Evolutionary conservation across 225 moss, liverwort and hornwort species (phyloP), one percentile per base, ranked within the genome.

Genomic region (Asterella californica): DNA sequence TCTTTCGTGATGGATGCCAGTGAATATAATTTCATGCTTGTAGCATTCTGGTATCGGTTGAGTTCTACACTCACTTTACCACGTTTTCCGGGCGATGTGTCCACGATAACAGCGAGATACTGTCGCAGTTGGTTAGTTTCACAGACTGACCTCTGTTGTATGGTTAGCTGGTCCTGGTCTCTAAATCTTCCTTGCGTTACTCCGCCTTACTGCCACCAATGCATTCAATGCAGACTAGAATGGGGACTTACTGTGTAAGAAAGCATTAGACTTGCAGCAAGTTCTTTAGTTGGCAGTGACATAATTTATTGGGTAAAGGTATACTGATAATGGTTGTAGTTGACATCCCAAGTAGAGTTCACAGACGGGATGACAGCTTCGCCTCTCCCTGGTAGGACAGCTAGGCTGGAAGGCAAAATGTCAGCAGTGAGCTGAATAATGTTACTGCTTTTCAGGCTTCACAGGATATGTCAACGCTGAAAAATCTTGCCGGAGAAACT

Each of bases 401-500:
- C 68, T 67, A 33, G 67, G 70, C 36, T 52, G 70, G 69, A 74
- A 76, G 42, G 72, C 48, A 45, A 66, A 54, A 82, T 76, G 69
- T 77, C 70, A 77, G 82, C 70, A 70, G 33, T 73, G 81, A 79
- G 80, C 85, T 96, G 85, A 96, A 79, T 72, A 73, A 70, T 82
- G 61, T 84, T 73, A 73, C 82, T 86, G 91, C 80, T 83, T 85
- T 88, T 82, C 92, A 97, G 97, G 94, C 92, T 83, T 99, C 94
- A 83, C 94, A 94, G 89, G 97, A 99, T 84, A 94, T 99, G 91
- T 94, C 94, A 79, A 85, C 93, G 46, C 76, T 99, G 80, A 94
- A 86, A 86, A 91, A 78, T 69, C 91, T 97, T 89, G 96, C 96
- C 45, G 96, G 96, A 81, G 90, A 92, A 85, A 94, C 96, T 81